Percentiles rank a stretch among this genome's conserved stretches.
These are phyloP conservation scores for Aspergillus conjunctus DNA, from an alignment of 495 filamentous ascomycete species.

Conservation along the genomic window DNA sequence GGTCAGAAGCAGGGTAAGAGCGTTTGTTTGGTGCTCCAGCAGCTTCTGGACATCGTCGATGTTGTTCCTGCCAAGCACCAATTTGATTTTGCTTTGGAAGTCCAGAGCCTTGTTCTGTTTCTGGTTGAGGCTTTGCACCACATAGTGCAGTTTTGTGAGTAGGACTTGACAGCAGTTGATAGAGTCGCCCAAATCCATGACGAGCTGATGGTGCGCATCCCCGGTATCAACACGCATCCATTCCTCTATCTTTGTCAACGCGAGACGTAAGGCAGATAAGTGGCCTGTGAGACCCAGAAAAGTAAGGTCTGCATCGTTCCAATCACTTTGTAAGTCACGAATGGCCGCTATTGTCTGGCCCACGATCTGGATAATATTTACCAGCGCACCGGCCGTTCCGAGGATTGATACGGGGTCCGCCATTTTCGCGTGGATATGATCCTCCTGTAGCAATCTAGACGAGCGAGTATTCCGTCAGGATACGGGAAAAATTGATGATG, in stretches of 20 bases:
- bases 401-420: conserved; percentile 8
- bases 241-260: conserved; percentile 13
- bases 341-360: conserved; percentile 8
- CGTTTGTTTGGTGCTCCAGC: conserved; percentile 13
- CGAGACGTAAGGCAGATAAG: conserved; percentile 6
- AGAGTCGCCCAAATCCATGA: conserved; percentile 12
- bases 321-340: conserved; percentile 8
- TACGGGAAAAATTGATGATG: not conserved
- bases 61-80: conserved; percentile 9
- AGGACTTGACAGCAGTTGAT: conserved; percentile 8
- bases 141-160: not conserved
- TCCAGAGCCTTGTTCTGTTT: not conserved
- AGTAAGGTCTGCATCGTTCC: conserved; percentile 15
- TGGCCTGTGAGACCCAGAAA: conserved; percentile 8
- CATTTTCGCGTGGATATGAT: not conserved
- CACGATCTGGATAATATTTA: conserved; percentile 10
- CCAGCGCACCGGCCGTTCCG: conserved; percentile 6
- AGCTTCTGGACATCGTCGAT: conserved; percentile 13
- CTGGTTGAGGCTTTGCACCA: not conserved
- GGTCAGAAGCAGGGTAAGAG: conserved; percentile 7
- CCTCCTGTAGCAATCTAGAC: not conserved
- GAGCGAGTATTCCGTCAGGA: not conserved
- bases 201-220: conserved; percentile 8
- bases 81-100: conserved; percentile 10
- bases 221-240: conserved; percentile 3